Evolutionary conservation across 192 early-diverging fungal species (phyloP).

Genomic region (Podila clonocystis): DNA sequence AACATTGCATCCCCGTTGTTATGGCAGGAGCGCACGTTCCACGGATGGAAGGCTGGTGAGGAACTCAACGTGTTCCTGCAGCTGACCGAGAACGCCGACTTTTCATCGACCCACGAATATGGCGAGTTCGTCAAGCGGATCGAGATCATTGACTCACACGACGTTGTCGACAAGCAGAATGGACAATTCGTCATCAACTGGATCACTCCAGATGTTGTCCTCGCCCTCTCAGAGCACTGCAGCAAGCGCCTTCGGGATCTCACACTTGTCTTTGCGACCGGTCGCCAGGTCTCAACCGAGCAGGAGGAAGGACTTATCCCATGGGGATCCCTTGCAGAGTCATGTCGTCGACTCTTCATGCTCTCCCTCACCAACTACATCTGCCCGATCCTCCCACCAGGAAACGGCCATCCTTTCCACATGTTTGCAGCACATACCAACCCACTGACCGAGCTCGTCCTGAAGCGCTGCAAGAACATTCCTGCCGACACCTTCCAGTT

Average conservation of each 20-base stretch:
- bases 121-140: slow-evolving; percentile 48
- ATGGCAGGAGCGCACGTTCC: slow-evolving; percentile 50
- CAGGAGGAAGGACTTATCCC: slow-evolving; percentile 45
- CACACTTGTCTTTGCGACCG: slow-evolving; percentile 47
- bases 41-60: slow-evolving; percentile 52
- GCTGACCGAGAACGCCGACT: slow-evolving; percentile 47
- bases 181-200: slow-evolving; percentile 52
- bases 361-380: slow-evolving; percentile 50
- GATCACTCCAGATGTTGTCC: slow-evolving; percentile 52
- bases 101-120: slow-evolving; percentile 51
- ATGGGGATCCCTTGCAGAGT: slow-evolving; percentile 47
- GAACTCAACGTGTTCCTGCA: slow-evolving; percentile 46
- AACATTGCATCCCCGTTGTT: slow-evolving; percentile 42
- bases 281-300: slow-evolving; percentile 42
- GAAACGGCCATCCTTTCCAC: slow-evolving; percentile 32
- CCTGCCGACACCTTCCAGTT: slow-evolving; percentile 39
- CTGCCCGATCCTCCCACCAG: slow-evolving; percentile 32
- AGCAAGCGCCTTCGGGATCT: slow-evolving; percentile 38
- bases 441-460: slow-evolving; percentile 38
- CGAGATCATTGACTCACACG: slow-evolving; percentile 52
- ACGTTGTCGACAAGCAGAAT: slow-evolving; percentile 49
- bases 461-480: slow-evolving; percentile 49
- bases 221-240: slow-evolving; percentile 49
- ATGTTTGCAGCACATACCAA: slow-evolving; percentile 44
- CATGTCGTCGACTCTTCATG: slow-evolving; percentile 45